These are phyloP conservation scores for Phytophthora pisi DNA, from an alignment of 352 stramenopile species.

Conservation along the genomic window DNA sequence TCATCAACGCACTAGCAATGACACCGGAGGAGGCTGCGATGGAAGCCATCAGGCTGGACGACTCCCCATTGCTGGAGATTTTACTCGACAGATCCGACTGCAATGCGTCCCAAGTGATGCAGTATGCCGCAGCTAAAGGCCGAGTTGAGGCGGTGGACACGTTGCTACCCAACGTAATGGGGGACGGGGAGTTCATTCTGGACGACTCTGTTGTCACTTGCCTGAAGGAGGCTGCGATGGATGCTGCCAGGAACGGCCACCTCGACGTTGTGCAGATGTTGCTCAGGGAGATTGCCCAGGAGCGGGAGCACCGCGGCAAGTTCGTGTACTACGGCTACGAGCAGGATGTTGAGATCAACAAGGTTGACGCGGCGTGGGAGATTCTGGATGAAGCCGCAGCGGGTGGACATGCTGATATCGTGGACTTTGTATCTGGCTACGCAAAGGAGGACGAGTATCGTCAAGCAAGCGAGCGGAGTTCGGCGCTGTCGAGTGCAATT, in stretches of 20 bases:
- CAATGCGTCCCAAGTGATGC: background rate
- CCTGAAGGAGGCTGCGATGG: background rate
- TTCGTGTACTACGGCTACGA: background rate
- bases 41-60: background rate
- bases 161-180: background rate
- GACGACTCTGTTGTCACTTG: background rate
- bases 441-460: background rate
- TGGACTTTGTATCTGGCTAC: background rate
- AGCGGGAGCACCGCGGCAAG: background rate
- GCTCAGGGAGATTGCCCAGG: background rate
- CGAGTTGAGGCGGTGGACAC: background rate
- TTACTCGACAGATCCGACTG: background rate
- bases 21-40: background rate
- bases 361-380: background rate
- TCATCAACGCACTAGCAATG: background rate
- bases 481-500: conserved; percentile 1
- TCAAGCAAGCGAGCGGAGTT: background rate
- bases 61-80: background rate
- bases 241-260: background rate
- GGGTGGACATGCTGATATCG: background rate
- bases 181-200: background rate
- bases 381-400: background rate
- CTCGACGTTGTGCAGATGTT: background rate
- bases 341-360: background rate
- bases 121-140: background rate